Percentiles rank a stretch among this genome's conserved stretches.
Evolutionary conservation across 352 stramenopile species (phyloP).

Genomic region (Phytophthora europaea): DNA sequence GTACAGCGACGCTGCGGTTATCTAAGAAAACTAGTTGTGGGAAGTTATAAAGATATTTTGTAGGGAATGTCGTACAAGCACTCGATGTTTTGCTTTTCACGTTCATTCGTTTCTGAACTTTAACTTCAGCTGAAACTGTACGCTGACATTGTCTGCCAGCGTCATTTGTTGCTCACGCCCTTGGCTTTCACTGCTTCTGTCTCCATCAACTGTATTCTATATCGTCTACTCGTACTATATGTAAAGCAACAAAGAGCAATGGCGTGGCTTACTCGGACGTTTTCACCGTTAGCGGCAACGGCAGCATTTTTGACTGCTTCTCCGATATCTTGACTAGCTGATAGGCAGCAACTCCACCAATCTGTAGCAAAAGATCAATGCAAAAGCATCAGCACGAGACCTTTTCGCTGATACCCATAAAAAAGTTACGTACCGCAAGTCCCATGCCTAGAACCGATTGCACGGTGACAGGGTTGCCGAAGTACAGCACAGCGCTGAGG

Average conservation of each 20-base stretch:
- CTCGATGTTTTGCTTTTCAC: background rate
- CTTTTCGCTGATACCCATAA: background rate
- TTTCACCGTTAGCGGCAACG: slow-evolving; percentile 65
- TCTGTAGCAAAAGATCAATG: slow-evolving; percentile 27
- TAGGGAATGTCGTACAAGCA: no score
- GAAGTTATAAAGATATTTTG: background rate
- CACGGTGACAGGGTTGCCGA: slow-evolving; percentile 79
- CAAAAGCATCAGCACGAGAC: slow-evolving; percentile 6
- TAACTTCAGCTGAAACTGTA: slow-evolving; percentile 37
- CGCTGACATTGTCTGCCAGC: slow-evolving; percentile 15
- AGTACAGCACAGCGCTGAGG: slow-evolving; percentile 87
- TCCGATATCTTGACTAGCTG: slow-evolving; percentile 82
- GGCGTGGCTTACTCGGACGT: slow-evolving; percentile 31
- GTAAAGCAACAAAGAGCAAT: slow-evolving; percentile 25
- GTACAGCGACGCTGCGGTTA: no score
- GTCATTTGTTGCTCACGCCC: slow-evolving; percentile 20
- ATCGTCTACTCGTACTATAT: slow-evolving; percentile 40
- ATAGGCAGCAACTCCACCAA: slow-evolving; percentile 79
- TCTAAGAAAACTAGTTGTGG: no score
- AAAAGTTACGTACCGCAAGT: slow-evolving; percentile 53
- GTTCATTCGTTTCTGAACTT: slow-evolving; percentile 36
- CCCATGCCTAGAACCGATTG: slow-evolving; percentile 82
- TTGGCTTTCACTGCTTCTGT: slow-evolving; percentile 30
- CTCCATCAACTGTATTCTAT: slow-evolving; percentile 39
- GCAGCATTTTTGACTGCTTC: slow-evolving; percentile 53